These are phyloP conservation scores for Eudorina sp. DNA, from an alignment of 139 green algal genomes.

Conservation along the genomic window DNA sequence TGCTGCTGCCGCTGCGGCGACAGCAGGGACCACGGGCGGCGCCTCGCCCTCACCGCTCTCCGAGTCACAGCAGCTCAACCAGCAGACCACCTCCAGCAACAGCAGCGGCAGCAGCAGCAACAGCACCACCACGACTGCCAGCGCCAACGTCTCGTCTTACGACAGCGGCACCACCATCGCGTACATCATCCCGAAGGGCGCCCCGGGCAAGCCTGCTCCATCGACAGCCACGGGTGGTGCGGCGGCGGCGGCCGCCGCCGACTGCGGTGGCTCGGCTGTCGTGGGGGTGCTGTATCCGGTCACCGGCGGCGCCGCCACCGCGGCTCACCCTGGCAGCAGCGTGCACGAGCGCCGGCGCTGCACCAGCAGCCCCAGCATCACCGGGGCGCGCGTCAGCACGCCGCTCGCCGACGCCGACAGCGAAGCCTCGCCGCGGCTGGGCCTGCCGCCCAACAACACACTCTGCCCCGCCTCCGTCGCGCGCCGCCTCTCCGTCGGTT, in stretches of 20 bases:
- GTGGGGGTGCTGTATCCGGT: neutral
- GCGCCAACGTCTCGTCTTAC: neutral
- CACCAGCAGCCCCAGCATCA: conserved; percentile 3
- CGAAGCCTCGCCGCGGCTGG: neutral
- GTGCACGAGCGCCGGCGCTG: neutral
- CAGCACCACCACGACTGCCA: neutral
- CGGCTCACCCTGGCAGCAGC: neutral
- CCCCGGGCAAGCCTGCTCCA: neutral
- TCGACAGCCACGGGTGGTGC: neutral
- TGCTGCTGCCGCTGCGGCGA: neutral
- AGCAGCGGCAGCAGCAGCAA: neutral
- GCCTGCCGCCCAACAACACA: neutral
- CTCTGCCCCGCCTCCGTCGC: neutral
- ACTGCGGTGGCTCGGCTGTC: neutral
- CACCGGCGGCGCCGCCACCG: neutral
- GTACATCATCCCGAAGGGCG: conserved; percentile 6
- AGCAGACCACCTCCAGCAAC: neutral
- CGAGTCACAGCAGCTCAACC: neutral
- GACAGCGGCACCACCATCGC: conserved; percentile 8
- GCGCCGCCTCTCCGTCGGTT: neutral
- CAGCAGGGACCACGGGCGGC: neutral
- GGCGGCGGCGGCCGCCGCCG: no score
- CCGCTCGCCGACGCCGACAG: neutral
- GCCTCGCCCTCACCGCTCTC: neutral
- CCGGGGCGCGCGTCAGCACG: neutral